Conservation (phyloP, 495 filamentous ascomycete species). For the Penicillium diatomitis region DNA sequence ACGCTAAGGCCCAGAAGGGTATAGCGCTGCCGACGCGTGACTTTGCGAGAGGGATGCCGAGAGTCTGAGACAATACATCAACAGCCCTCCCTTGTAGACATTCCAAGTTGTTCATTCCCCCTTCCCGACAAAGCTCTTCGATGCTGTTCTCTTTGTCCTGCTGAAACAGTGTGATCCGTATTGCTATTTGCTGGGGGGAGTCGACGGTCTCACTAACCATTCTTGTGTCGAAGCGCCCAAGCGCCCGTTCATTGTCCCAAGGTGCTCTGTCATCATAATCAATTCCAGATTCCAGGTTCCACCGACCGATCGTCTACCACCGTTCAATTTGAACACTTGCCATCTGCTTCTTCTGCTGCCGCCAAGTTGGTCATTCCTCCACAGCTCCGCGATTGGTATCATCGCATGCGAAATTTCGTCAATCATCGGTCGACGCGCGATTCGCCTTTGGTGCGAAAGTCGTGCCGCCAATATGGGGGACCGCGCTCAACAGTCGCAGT, state of each 20-base stretch:
- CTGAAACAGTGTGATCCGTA: constrained; percentile 3
- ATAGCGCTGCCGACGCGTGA: constrained; percentile 41
- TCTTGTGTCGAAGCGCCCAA: constrained; percentile 4
- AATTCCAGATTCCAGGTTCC: background rate
- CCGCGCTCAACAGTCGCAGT: constrained; percentile 10
- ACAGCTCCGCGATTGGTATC: background rate
- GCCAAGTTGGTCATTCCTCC: background rate
- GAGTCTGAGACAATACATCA: constrained; percentile 7
- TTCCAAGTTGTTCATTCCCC: constrained; percentile 7
- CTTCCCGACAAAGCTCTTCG: constrained; percentile 8
- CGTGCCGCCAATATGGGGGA: constrained; percentile 16
- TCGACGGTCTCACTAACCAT: background rate
- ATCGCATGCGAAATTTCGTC: constrained; percentile 8
- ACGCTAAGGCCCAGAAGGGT: constrained; percentile 11
- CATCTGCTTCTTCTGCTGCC: background rate
- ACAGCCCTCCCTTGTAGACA: constrained; percentile 21
- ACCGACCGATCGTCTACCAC: background rate
- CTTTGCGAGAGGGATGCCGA: constrained; percentile 15
- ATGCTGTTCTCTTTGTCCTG: constrained; percentile 18
- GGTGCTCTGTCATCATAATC: background rate
- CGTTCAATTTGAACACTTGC: background rate
- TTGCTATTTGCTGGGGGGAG: background rate
- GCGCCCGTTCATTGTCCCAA: background rate
- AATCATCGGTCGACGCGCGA: constrained; percentile 1
- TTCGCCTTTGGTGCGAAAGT: constrained; percentile 8